Base-by-base conservation (phyloP, 257 asterid genomes). In the Knoxia roxburghii region DNA sequence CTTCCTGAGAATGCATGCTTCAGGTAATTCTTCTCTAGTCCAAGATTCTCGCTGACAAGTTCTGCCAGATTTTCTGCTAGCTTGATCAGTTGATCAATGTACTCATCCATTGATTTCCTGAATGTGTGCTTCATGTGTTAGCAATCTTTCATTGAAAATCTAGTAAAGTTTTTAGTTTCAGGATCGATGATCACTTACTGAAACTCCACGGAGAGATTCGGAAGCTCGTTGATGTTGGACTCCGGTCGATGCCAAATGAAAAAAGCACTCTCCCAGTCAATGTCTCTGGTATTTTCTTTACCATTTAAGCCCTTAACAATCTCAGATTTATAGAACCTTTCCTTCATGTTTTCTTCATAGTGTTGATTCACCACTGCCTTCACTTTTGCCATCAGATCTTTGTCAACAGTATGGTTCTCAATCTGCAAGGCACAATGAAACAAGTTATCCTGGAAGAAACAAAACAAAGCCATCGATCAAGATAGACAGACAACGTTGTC, bases 211-310 rank as follows among this genome's bases (percentile, higher is more conserved):
- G 97, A 74, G 72, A 90, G 90, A 78, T 70, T 27, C 35, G 77
- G 64, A 57, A 86, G 75, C 70, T 72, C 65, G 43, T 81, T 73
- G 75, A 86, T 84, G 78, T 86, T 86, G 67, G 94, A 83, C 65
- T 71, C 58, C 8, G 97, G 96, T 72, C 88, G 88, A 79, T 90
- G 96, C 78, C 85, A 78, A 57, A 83, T 49, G 80, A 90, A 90
- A 69, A 88, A 90, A 51, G 92, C 76, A 68, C 79, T 86, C 63
- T 90, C 96, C 97, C 97, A 90, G 75, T 90, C 97, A 27, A 67
- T 67, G 30, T 77, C 76, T 21, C 39, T 59, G 71, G 80, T 73
- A 41, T 18, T 75, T 70, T 54, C 79, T 41, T 79, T 77, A 37
- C 69, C 80, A 61, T 71, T 83, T 67, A 88, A 76, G 73, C 51